These are phyloP conservation scores for Candida maris DNA, from an alignment of 805 yeast genomes.

Conservation along the genomic window DNA sequence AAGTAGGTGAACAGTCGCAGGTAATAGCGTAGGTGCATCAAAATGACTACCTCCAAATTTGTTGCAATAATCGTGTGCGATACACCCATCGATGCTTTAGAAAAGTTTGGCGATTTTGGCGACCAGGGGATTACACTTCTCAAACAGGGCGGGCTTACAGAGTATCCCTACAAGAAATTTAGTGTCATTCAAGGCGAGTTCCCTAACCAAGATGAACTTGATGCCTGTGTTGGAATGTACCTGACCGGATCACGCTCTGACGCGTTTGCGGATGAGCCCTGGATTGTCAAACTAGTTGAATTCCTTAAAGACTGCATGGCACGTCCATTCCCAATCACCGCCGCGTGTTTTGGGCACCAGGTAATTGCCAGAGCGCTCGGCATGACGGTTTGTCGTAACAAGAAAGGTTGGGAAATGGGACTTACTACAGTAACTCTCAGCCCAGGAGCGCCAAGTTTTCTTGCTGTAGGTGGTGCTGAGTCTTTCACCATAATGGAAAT, in stretches of 20 bases:
- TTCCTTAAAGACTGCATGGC: conserved; percentile 25
- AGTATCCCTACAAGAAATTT: conserved; percentile 30
- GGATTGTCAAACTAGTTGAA: conserved; percentile 39
- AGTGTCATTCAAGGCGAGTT: conserved; percentile 28
- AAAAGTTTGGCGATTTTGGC: conserved; percentile 47
- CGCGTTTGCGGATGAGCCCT: conserved; percentile 37
- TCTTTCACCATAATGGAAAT: conserved; percentile 43
- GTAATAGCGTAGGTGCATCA: too few species aligned
- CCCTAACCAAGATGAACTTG: conserved; percentile 23
- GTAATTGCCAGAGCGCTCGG: conserved; percentile 67
- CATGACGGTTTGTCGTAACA: conserved; percentile 51
- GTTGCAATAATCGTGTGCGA: conserved; percentile 25
- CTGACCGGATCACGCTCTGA: conserved; percentile 52
- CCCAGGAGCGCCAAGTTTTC: conserved; percentile 22
- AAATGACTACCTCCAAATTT: too few species aligned
- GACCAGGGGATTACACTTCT: conserved; percentile 39
- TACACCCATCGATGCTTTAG: conserved; percentile 30
- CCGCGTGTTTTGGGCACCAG: conserved; percentile 90
- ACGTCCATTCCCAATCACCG: conserved; percentile 47
- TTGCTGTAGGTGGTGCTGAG: conserved; percentile 6
- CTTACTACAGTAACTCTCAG: conserved; percentile 46
- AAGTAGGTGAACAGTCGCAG: too few species aligned
- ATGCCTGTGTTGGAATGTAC: conserved; percentile 36
- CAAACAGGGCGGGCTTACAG: conserved; percentile 14
- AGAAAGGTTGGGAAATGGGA: conserved; percentile 73